A percentile compares a stretch with the other conserved stretches of the same genome.
Conservation (phyloP, 192 early-diverging fungal species). For the Backusella morwellensis region DNA sequence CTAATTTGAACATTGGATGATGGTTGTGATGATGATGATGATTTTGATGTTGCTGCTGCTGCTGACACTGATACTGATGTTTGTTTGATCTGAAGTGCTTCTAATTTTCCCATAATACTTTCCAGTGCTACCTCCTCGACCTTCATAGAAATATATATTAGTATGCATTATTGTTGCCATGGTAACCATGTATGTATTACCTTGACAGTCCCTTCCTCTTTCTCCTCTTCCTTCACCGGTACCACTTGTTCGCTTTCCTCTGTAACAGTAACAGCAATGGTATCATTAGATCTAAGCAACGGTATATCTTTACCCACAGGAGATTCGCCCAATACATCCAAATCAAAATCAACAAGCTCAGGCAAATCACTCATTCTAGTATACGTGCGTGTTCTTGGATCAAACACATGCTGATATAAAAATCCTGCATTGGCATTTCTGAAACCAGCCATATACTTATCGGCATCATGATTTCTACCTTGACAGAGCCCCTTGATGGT, state of each 20-base stretch:
- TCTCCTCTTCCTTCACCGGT: neutral
- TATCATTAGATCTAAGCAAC: neutral
- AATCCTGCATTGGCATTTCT: slow-evolving; percentile 84
- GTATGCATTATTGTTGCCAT: neutral
- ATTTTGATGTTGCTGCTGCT: too few species aligned
- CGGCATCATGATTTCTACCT: slow-evolving; percentile 50
- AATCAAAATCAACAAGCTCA: neutral
- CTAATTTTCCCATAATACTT: neutral
- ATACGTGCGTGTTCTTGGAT: slow-evolving; percentile 52
- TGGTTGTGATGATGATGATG: neutral
- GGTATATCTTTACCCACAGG: neutral
- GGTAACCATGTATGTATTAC: neutral
- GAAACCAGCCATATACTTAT: slow-evolving; percentile 71
- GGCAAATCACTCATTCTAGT: slow-evolving; percentile 61
- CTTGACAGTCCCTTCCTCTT: neutral
- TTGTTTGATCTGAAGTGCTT: neutral
- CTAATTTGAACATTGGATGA: neutral
- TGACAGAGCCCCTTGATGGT: slow-evolving; percentile 29
- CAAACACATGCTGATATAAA: slow-evolving; percentile 87
- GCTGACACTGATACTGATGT: neutral
- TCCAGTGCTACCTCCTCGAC: neutral
- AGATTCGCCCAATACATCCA: neutral
- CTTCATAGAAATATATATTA: neutral
- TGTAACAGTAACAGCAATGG: neutral
- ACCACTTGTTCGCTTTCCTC: neutral